Evolutionary conservation across 2,329 filamentous ascomycete species (phyloP).

Genomic region (Teratosphaeria viscida): DNA sequence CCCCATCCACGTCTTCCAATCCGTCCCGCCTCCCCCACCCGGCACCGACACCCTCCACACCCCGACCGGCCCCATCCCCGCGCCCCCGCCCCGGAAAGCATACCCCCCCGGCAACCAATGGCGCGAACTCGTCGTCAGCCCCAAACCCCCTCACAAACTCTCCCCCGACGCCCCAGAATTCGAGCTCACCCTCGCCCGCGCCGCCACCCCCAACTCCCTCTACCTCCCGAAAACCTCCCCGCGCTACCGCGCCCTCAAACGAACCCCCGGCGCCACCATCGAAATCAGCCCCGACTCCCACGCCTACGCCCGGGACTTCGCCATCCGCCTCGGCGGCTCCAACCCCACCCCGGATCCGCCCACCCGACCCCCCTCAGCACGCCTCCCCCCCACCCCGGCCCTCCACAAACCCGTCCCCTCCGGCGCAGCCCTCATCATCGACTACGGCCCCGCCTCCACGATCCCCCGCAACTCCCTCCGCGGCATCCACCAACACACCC

Average conservation of each 20-base stretch:
- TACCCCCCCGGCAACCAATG: constrained; percentile 47
- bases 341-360: constrained; percentile 12
- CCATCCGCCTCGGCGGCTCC: constrained; percentile 67
- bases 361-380: not conserved
- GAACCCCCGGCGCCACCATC: constrained; percentile 58
- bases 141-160: constrained; percentile 42
- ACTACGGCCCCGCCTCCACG: constrained; percentile 73
- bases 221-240: constrained; percentile 74
- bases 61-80: constrained; percentile 39
- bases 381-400: constrained; percentile 1
- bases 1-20: constrained; percentile 90
- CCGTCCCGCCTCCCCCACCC: constrained; percentile 39
- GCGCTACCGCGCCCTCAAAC: constrained; percentile 67
- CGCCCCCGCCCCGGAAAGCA: constrained; percentile 6
- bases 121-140: constrained; percentile 72
- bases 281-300: constrained; percentile 85
- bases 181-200: constrained; percentile 66
- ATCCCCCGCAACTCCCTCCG: constrained; percentile 84
- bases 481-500: constrained; percentile 68
- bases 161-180: constrained; percentile 60
- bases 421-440: constrained; percentile 87
- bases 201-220: constrained; percentile 68
- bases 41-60: constrained; percentile 33
- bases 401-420: constrained; percentile 51
- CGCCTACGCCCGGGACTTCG: constrained; percentile 71